Conservation (phyloP, 2,329 filamentous ascomycete species). For the Pseudogymnoascus sp. region DNA sequence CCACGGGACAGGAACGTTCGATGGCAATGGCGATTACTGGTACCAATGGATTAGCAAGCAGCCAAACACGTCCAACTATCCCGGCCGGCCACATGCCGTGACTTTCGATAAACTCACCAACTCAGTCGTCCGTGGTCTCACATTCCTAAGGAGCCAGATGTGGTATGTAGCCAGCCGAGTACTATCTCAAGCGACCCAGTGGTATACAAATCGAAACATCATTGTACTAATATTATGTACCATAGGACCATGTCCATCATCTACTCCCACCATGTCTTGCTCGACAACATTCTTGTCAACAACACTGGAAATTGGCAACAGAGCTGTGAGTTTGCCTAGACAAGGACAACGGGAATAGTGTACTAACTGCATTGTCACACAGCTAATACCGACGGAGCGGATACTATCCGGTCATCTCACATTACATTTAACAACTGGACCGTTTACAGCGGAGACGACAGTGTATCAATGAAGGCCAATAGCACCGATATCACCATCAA, state of each 20-base stretch:
- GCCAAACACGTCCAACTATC: slow-evolving; percentile 36
- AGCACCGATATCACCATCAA: slow-evolving; percentile 44
- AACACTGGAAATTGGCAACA: slow-evolving; percentile 28
- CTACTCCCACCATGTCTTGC: slow-evolving; percentile 36
- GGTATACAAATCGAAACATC: not conserved
- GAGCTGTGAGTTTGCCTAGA: not conserved
- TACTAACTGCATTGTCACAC: not conserved
- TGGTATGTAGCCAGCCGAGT: slow-evolving; percentile 31
- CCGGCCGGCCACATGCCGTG: slow-evolving; percentile 42
- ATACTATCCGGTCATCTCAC: slow-evolving; percentile 45
- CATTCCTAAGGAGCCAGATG: slow-evolving; percentile 51
- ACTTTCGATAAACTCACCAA: slow-evolving; percentile 42
- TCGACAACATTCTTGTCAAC: slow-evolving; percentile 46
- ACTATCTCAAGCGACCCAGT: not conserved
- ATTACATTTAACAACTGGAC: slow-evolving; percentile 44
- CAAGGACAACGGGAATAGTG: not conserved
- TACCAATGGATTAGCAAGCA: slow-evolving; percentile 38
- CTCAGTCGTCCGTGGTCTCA: slow-evolving; percentile 39
- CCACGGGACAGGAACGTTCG: slow-evolving; percentile 42
- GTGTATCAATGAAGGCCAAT: slow-evolving; percentile 47
- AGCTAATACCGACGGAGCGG: slow-evolving; percentile 36
- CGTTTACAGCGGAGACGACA: slow-evolving; percentile 45
- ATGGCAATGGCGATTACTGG: slow-evolving; percentile 54
- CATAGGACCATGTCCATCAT: slow-evolving; percentile 42
- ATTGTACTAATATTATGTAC: not conserved